phyloP scores from a whole-genome alignment of 805 yeast genomes.

The Kuraishia ogatae region DNA sequence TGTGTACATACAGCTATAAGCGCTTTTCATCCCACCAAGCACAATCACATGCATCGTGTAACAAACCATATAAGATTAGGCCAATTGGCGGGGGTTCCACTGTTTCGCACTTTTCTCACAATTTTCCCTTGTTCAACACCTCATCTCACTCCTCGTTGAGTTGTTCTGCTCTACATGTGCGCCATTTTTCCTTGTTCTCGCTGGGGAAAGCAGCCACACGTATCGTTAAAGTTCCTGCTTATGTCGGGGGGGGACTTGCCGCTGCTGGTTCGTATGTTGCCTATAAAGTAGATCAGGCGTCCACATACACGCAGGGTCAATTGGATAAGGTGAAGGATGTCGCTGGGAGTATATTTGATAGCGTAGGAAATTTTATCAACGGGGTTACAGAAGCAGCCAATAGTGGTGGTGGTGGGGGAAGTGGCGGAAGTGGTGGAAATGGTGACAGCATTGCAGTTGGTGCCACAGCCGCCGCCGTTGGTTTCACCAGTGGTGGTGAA shows the following conservation, averaged over 20 bases:
- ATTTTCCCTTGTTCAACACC: not conserved
- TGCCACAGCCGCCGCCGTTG: conserved; percentile 43
- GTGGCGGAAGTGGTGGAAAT: conserved; percentile 14
- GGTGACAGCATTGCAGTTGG: conserved; percentile 46
- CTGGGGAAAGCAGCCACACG: conserved; percentile 47
- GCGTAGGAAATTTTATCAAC: conserved; percentile 33
- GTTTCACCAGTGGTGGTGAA: conserved; percentile 32
- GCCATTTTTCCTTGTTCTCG: conserved; percentile 2
- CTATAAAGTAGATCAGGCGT: conserved; percentile 85
- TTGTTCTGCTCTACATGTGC: not conserved
- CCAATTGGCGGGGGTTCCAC: too few species aligned
- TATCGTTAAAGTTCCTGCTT: conserved; percentile 61
- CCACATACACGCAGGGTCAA: conserved; percentile 59
- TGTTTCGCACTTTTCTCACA: too few species aligned
- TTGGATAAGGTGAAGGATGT: conserved; percentile 54
- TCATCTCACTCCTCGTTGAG: not conserved
- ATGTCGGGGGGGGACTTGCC: conserved; percentile 83
- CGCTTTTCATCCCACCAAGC: too few species aligned
- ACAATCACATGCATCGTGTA: too few species aligned
- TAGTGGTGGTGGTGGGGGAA: conserved; percentile 21
- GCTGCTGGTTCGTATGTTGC: conserved; percentile 93
- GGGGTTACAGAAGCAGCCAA: conserved; percentile 21
- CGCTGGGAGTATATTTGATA: conserved; percentile 45
- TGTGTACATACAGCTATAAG: too few species aligned
- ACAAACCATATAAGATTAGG: too few species aligned